Evolutionary conservation across 2,329 filamentous ascomycete genomes (phyloP).

Genomic region (Fusarium foetens): DNA sequence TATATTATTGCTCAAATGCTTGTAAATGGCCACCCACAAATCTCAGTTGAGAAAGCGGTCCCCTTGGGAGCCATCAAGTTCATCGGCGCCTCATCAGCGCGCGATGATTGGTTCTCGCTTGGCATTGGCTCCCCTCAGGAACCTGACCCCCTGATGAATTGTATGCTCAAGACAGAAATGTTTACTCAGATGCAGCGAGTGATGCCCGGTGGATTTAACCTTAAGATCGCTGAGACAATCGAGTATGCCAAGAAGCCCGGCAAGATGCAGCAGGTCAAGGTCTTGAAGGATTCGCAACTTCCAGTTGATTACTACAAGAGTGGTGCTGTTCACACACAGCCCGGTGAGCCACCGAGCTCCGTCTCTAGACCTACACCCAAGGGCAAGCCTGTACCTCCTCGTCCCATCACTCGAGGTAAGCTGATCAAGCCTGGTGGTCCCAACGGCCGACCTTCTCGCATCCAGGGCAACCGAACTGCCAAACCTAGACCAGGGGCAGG

Average conservation of each 20-base stretch:
- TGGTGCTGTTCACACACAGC: conserved; percentile 85
- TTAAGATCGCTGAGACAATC: conserved; percentile 85
- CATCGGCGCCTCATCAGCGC: conserved; percentile 80
- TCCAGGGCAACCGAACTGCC: conserved; percentile 62
- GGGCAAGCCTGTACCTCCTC: conserved; percentile 84
- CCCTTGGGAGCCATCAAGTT: conserved; percentile 90
- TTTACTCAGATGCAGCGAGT: conserved; percentile 89
- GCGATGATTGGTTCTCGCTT: conserved; percentile 97
- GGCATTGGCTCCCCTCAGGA: conserved; percentile 91
- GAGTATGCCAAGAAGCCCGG: conserved; percentile 98
- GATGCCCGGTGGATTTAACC: conserved; percentile 81
- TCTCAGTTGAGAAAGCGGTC: conserved; percentile 82
- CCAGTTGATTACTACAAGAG: conserved; percentile 92
- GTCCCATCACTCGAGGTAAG: conserved; percentile 93
- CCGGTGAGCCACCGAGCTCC: conserved; percentile 85
- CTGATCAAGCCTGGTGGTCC: conserved; percentile 92
- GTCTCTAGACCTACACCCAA: conserved; percentile 86
- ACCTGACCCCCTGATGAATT: conserved; percentile 91
- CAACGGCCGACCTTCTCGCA: conserved; percentile 79
- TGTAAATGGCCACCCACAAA: conserved; percentile 82
- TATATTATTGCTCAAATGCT: conserved; percentile 89
- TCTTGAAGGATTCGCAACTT: conserved; percentile 84
- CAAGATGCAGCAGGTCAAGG: conserved; percentile 89
- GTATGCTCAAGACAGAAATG: conserved; percentile 95
- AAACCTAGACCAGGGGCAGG: conserved; percentile 56